Evolutionary conservation across 805 yeast genomes (phyloP), one percentile per base, ranked within the genome.

Genomic region (Suhomyces pyralidae): DNA sequence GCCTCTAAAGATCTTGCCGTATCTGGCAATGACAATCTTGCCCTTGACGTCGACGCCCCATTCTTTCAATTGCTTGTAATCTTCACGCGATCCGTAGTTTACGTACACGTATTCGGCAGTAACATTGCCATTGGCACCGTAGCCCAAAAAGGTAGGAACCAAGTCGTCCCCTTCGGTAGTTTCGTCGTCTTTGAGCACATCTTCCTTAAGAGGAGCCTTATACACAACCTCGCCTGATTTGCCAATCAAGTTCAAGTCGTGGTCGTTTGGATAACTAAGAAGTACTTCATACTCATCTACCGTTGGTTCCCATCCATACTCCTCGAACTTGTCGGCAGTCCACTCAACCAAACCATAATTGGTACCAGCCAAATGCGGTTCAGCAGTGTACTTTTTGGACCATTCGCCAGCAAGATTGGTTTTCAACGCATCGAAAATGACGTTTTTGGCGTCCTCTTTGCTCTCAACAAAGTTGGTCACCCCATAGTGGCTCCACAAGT

Each of bases 101-200:
- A 76, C 86, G 63, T 74, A 85, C 0, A 85, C 76, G 58, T 70
- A 87, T 38, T 74, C 70, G 0, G 82, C 80, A 3, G 80, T 77
- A 10, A 82, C 82, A 50, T 81, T 78, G 0, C 89, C 91, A 59
- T 78, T 79, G 8, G 86, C 83, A 0, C 88, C 83, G 59, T 85
- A 86, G 0, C 83, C 84, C 65, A 84, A 82, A 60, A 79, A 84
- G 0, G 85, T 82, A 1, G 80, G 82, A 42, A 68, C 70, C 28
- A 62, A 55, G 51, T 73, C 72, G 51, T 73, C 63, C 24, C 73
- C 73, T 17, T 64, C 57, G 26, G 79, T 63, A 14, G 79, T 70
- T 20, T 66, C 58, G 55, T 78, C 82, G 26, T 73, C 76, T 5
- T 64, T 61, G 20, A 80, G 52, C 7, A 60, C 70, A 48, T 78